Conservation (phyloP, 805 yeast species). For the Candida odintsovae region DNA sequence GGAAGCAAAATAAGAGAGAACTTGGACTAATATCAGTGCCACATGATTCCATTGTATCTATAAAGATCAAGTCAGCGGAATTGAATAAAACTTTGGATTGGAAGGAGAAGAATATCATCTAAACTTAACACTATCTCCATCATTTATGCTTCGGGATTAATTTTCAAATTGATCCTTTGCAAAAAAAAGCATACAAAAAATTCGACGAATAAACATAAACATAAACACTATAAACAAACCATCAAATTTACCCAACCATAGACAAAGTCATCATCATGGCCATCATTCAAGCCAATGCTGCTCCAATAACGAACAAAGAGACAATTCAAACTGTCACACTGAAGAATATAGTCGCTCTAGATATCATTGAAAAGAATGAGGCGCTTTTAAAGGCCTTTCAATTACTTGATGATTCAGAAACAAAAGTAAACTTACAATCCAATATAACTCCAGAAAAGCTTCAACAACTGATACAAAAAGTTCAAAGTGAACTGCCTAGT, state of each 20-base stretch:
- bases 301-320: conserved; percentile 11
- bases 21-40: conserved; percentile 24
- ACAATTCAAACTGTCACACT: conserved; percentile 21
- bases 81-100: conserved; percentile 14
- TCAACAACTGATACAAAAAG: conserved; percentile 5
- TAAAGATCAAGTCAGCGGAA: conserved; percentile 16
- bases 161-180: no score
- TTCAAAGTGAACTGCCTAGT: conserved; percentile 5
- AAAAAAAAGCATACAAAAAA: no score
- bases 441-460: conserved; percentile 8
- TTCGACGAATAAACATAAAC: no score
- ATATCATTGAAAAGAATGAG: conserved; percentile 21
- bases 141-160: no score
- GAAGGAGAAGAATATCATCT: conserved; percentile 9
- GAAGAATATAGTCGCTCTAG: conserved; percentile 23
- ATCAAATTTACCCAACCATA: no score
- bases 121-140: no score
- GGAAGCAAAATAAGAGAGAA: conserved; percentile 1
- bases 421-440: not conserved
- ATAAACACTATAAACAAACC: not conserved
- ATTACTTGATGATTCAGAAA: conserved; percentile 14
- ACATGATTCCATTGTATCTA: conserved; percentile 4
- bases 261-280: no score
- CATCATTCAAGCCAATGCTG: conserved; percentile 15
- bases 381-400: conserved; percentile 16